Percentiles rank a stretch among this genome's conserved stretches.
Evolutionary conservation across 2,329 filamentous ascomycete species (phyloP).

Genomic region (Truncatella angustata): DNA sequence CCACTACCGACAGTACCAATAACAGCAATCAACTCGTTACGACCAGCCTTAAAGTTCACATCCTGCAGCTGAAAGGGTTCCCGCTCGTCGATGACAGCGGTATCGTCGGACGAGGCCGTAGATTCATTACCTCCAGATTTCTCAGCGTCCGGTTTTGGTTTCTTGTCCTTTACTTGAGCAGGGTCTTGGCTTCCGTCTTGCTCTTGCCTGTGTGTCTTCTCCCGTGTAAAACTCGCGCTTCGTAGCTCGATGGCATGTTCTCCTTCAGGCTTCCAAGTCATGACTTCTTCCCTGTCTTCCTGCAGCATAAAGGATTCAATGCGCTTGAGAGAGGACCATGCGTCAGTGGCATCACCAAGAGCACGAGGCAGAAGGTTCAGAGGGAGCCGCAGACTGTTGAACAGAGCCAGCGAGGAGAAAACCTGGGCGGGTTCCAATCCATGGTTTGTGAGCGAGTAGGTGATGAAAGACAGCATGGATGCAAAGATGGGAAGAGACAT

Average conservation of each 20-base stretch:
- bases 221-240: conserved; percentile 84
- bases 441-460: conserved; percentile 66
- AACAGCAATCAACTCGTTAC: conserved; percentile 78
- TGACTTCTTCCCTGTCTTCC: conserved; percentile 78
- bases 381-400: conserved; percentile 87
- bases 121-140: conserved; percentile 22
- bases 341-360: conserved; percentile 86
- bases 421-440: conserved; percentile 71
- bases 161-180: conserved; percentile 32
- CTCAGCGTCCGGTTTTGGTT: too few relatives aligned
- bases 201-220: conserved; percentile 60
- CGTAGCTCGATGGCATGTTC: conserved; percentile 71
- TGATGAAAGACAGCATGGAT: conserved; percentile 93
- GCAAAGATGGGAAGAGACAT: conserved; percentile 90
- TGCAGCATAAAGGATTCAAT: conserved; percentile 86
- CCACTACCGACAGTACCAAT: conserved; percentile 88
- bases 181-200: conserved; percentile 43
- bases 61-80: conserved; percentile 73
- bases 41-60: conserved; percentile 65
- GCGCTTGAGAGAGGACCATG: conserved; percentile 77
- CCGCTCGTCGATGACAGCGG: conserved; percentile 54
- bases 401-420: conserved; percentile 91
- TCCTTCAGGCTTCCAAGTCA: conserved; percentile 51
- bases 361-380: conserved; percentile 86
- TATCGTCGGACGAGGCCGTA: conserved; percentile 48